Base-by-base conservation (phyloP, 352 stramenopile genomes). In the Phytophthora hibernalis region DNA sequence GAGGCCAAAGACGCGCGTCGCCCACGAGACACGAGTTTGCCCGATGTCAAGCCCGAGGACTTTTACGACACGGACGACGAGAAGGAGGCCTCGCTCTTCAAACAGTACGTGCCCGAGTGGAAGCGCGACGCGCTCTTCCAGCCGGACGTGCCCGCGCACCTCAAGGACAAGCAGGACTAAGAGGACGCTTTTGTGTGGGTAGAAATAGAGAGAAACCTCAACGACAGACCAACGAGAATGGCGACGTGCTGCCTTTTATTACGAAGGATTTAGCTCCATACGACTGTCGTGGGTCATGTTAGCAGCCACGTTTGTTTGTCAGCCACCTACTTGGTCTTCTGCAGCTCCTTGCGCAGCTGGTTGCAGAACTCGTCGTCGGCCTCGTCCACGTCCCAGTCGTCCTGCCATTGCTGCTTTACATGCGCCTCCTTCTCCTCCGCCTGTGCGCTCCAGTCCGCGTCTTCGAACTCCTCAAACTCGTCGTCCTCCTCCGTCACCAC, bases 331-430 rank as follows among this genome's bases (percentile, higher is more conserved):
- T 89, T 91, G 66, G 79, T 79, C 78, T 96, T 96, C 63, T 93
- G 79, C 48, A 97, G 77, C 62, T 97, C 88, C 70, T 91, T 91
- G 53, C 91, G 87, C 67, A 97, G 71, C 68, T 96, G 91, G 80
- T 96, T 95, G 82, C 91, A 97, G 63, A 97, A 97, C 65, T 97
- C 91, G 74, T 97, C 89, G 68, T 97, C 91, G n/a, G 89, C 88
- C 63, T 96, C 88, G 50, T 97, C 91, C 38, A 97, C 88, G 65
- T 97, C 91, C 91, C 91, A 97, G 74, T 97, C 91, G 72, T 97
- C 91, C 79, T 97, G 91, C 91, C 91, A 97, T 68, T 97, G 89
- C 80, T 96, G 87, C 69, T 96, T 96, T 45, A 96, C 81, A 56
- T 92, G 80, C 49, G 74, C 79, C 43, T 93, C 86, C 64, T 90